Evolutionary conservation across 2,329 filamentous ascomycete species (phyloP).

Genomic region (Corinectria fuckeliana): DNA sequence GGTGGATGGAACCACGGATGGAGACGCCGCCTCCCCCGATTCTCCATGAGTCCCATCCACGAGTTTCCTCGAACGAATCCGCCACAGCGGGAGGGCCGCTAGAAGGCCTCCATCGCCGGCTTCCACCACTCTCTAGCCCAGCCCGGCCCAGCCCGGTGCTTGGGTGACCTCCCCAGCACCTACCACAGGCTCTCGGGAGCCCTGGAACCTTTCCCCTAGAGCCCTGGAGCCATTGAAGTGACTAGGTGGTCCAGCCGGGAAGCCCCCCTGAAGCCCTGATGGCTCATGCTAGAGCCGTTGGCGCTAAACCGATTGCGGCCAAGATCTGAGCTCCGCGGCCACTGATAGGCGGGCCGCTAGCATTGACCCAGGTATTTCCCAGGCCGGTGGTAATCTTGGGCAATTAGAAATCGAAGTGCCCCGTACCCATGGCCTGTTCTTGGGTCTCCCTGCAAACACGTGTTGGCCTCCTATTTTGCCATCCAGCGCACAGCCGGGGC

Average conservation of each 20-base stretch:
- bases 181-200: background rate
- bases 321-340: slow-evolving; percentile 21
- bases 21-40: slow-evolving; percentile 9
- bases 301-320: slow-evolving; percentile 29
- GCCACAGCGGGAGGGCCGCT: slow-evolving; percentile 23
- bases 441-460: slow-evolving; percentile 29
- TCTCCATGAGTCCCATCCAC: slow-evolving; percentile 5
- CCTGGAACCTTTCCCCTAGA: background rate
- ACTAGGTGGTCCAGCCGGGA: background rate
- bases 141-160: background rate
- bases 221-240: background rate
- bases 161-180: background rate
- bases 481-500: slow-evolving; percentile 18
- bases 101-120: slow-evolving; percentile 16
- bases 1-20: slow-evolving; percentile 29
- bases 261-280: background rate
- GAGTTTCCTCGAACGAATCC: slow-evolving; percentile 7
- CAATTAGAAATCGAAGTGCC: slow-evolving; percentile 23
- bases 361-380: slow-evolving; percentile 27
- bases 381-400: slow-evolving; percentile 34
- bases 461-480: slow-evolving; percentile 33
- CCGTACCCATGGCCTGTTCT: slow-evolving; percentile 25
- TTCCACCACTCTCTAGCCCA: no score
- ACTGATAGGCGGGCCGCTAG: slow-evolving; percentile 27
- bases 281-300: background rate